phyloP scores from a whole-genome alignment of 2,329 filamentous ascomycete species.

The Gaeumannomyces tritici region DNA sequence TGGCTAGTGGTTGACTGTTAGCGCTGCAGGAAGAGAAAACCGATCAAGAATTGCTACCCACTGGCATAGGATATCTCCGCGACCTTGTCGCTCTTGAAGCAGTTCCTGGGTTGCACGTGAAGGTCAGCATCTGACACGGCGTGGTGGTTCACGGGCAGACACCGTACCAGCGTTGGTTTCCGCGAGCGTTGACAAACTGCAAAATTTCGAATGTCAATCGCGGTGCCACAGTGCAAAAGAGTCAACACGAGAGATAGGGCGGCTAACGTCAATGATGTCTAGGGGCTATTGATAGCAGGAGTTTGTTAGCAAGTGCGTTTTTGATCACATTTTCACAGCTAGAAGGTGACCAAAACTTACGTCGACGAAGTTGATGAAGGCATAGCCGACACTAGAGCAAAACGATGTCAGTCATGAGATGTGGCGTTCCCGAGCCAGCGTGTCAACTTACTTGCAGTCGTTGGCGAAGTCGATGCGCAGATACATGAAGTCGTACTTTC shows the following conservation, averaged over 20 bases:
- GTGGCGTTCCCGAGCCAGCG: neutral
- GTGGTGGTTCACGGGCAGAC: neutral
- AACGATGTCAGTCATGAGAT: conserved; percentile 10
- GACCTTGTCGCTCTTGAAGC: conserved; percentile 74
- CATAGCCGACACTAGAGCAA: conserved; percentile 75
- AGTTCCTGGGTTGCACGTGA: conserved; percentile 45
- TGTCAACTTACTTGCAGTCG: conserved; percentile 62
- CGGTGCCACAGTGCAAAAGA: neutral
- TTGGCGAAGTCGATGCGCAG: conserved; percentile 82
- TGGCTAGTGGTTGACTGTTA: conserved; percentile 41
- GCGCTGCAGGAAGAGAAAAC: neutral
- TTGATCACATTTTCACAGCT: neutral
- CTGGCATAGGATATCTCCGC: conserved; percentile 94
- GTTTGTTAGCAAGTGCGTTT: conserved; percentile 23
- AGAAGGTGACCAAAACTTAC: conserved; percentile 33
- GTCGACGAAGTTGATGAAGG: conserved; percentile 90
- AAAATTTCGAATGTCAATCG: conserved; percentile 14
- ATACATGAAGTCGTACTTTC: conserved; percentile 92
- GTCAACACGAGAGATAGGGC: neutral
- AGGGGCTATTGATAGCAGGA: conserved; percentile 40
- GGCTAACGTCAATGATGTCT: conserved; percentile 60
- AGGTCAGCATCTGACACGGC: neutral
- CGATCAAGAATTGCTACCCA: conserved; percentile 32
- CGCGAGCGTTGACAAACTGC: conserved; percentile 63
- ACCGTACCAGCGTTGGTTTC: conserved; percentile 60